A percentile compares a stretch with the other conserved stretches of the same genome.
These are phyloP conservation scores for Didymella arachidicola DNA, from an alignment of 2,329 filamentous ascomycete species.

Conservation along the genomic window DNA sequence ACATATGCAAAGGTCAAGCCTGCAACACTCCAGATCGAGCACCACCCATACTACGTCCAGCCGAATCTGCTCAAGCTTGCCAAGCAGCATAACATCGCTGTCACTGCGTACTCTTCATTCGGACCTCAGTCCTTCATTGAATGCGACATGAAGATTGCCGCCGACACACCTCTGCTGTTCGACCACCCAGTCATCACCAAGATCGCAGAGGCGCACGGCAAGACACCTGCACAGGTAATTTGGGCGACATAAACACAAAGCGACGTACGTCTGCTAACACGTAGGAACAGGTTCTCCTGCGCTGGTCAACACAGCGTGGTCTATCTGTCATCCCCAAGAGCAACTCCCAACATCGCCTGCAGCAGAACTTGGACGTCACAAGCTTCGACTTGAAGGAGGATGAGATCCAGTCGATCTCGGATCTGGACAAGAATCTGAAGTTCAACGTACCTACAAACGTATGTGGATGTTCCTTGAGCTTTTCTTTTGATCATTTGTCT, in stretches of 20 bases:
- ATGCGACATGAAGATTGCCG: conserved; percentile 23
- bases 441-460: conserved; percentile 50
- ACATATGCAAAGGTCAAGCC: conserved; percentile 55
- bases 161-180: conserved; percentile 42
- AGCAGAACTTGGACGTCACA: conserved; percentile 44
- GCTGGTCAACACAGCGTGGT: conserved; percentile 55
- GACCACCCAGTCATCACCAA: conserved; percentile 67
- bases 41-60: conserved; percentile 50
- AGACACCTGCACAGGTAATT: conserved; percentile 72
- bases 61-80: conserved; percentile 47
- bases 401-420: conserved; percentile 39
- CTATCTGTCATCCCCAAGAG: conserved; percentile 51
- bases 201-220: conserved; percentile 69
- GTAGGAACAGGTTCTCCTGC: conserved; percentile 12
- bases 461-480: conserved; percentile 20
- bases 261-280: not conserved
- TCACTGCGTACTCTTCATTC: conserved; percentile 50
- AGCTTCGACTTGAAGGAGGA: conserved; percentile 34
- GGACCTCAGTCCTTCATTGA: conserved; percentile 56
- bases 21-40: conserved; percentile 49
- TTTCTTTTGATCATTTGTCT: conserved; percentile 18
- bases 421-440: conserved; percentile 44
- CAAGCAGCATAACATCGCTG: conserved; percentile 43
- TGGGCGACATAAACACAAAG: not conserved
- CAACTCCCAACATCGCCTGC: conserved; percentile 32